Conservation (phyloP, 2,329 filamentous ascomycete genomes). For the Nemania diffusa region DNA sequence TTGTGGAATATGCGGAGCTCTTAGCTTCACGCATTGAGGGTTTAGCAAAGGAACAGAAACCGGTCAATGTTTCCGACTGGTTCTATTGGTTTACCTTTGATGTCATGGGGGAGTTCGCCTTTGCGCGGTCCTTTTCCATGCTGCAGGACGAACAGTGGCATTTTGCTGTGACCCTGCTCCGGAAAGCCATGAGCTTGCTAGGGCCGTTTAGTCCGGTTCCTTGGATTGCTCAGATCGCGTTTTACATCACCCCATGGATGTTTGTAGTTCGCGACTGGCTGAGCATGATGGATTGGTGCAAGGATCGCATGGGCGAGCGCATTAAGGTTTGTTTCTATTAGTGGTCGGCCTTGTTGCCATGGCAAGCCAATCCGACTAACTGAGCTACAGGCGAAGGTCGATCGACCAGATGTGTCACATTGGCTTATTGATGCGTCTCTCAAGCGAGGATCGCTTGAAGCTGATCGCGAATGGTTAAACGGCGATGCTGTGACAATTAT, state of each 20-base stretch:
- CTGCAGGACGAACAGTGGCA: not conserved
- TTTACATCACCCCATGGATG: not conserved
- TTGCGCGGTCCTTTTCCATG: not conserved
- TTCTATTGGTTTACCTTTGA: not conserved
- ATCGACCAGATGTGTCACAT: not conserved
- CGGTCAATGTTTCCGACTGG: not conserved
- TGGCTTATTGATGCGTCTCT: not conserved
- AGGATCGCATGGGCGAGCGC: not conserved
- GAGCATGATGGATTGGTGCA: constrained; percentile 1
- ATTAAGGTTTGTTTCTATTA: not conserved
- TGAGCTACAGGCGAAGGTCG: not conserved
- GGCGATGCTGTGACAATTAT: constrained; percentile 4
- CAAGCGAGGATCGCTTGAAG: not conserved
- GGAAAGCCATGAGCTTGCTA: not conserved
- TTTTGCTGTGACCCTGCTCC: not conserved
- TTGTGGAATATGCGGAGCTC: not conserved
- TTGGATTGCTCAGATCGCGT: constrained; percentile 5
- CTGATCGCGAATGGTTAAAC: not conserved
- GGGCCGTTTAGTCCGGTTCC: constrained; percentile 3
- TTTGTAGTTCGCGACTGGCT: constrained; percentile 1
- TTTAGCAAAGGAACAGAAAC: too few species aligned
- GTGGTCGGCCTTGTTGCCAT: not conserved
- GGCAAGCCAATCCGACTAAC: not conserved
- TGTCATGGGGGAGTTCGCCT: not conserved
- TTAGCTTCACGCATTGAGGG: not conserved